phyloP scores from a whole-genome alignment of 2,329 filamentous ascomycete genomes.

The Clonostachys chloroleuca region DNA sequence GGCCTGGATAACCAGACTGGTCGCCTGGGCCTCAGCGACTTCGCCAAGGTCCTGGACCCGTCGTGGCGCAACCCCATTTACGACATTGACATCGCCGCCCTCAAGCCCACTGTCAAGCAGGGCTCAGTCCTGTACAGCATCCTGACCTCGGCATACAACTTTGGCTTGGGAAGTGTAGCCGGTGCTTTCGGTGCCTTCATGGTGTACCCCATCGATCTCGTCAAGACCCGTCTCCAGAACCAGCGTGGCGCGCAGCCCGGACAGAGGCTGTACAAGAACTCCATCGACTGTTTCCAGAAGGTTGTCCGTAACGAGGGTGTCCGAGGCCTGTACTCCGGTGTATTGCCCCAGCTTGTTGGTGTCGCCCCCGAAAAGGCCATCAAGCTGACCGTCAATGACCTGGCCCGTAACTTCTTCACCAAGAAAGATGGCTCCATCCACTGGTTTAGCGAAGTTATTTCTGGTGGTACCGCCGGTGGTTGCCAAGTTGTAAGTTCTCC shows the following conservation, averaged over 20 bases:
- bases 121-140: conserved; percentile 52
- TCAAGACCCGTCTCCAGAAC: conserved; percentile 98
- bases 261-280: conserved; percentile 93
- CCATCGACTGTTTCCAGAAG: conserved; percentile 89
- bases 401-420: conserved; percentile 74
- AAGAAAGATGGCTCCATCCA: conserved; percentile 74
- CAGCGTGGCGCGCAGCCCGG: conserved; percentile 81
- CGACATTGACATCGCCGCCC: conserved; percentile 34
- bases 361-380: conserved; percentile 99
- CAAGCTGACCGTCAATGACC: conserved; percentile 96
- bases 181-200: conserved; percentile 98
- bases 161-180: conserved; percentile 80
- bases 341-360: conserved; percentile 90
- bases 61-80: conserved; percentile 72
- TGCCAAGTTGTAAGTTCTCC: conserved; percentile 83
- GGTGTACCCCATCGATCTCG: conserved; percentile 98
- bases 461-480: conserved; percentile 83
- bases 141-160: conserved; percentile 76
- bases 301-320: conserved; percentile 91
- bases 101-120: conserved; percentile 22
- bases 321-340: conserved; percentile 86
- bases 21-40: conserved; percentile 75
- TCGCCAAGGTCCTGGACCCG: conserved; percentile 90
- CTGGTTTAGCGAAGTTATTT: conserved; percentile 69
- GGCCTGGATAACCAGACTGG: conserved; percentile 87